Conservation (phyloP, 352 stramenopile genomes). For the Phytophthora sansomeana region DNA sequence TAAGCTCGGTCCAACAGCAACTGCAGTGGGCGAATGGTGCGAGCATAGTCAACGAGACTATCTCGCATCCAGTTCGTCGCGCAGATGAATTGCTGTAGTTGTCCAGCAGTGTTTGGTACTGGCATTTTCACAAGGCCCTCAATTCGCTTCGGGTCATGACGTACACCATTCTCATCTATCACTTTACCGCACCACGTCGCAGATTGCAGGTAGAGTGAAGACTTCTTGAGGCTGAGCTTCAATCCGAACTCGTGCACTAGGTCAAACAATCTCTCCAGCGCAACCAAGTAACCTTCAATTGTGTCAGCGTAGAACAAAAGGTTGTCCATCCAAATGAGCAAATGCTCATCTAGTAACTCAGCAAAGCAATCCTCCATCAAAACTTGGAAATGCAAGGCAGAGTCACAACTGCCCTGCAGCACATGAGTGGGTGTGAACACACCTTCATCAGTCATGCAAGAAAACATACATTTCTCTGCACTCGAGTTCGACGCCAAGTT, state of each 20-base stretch:
- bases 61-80: not conserved
- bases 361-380: conserved; percentile 7
- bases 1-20: not conserved
- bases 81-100: conserved; percentile 9
- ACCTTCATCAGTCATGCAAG: conserved; percentile 12
- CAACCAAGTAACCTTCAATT: no score
- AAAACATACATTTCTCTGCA: conserved; percentile 8
- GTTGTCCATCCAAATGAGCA: conserved; percentile 48
- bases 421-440: conserved; percentile 26
- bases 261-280: no score
- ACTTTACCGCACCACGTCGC: no score
- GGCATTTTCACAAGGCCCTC: no score
- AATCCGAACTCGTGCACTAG: no score
- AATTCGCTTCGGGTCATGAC: no score
- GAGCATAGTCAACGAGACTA: not conserved
- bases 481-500: conserved; percentile 14
- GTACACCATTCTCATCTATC: no score
- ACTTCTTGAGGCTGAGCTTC: no score
- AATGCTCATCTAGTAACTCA: conserved; percentile 23
- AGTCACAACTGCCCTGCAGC: conserved; percentile 26
- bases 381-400: conserved; percentile 31
- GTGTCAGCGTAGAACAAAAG: conserved; percentile 36
- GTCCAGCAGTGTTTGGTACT: not conserved
- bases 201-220: no score
- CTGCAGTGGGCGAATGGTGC: not conserved